Percentiles rank a stretch among this genome's conserved stretches.
These are phyloP conservation scores for Tephrocybe sp. DNA, from an alignment of 768 basidiomycete genomes.

Conservation along the genomic window DNA sequence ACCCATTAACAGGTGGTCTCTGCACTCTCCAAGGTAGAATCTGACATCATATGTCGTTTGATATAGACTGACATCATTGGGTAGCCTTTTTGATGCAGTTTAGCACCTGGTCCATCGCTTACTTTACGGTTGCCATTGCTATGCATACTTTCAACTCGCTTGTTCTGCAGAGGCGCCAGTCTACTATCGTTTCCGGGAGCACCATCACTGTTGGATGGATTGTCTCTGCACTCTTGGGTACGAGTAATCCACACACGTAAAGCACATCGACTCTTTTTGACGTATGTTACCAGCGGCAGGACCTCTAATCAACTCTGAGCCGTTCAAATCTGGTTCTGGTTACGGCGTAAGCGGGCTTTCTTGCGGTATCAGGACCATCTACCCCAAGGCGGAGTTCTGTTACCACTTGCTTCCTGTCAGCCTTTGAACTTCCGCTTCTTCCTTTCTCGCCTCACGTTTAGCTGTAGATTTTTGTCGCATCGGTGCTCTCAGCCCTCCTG, in stretches of 20 bases:
- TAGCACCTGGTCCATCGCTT: slow-evolving; percentile 58
- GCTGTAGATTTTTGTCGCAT: slow-evolving; percentile 54
- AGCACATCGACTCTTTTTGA: not conserved
- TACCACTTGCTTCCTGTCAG: slow-evolving; percentile 65
- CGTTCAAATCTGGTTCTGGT: slow-evolving; percentile 24
- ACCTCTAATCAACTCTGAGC: slow-evolving; percentile 28
- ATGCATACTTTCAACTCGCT: slow-evolving; percentile 69
- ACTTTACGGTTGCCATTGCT: slow-evolving; percentile 63
- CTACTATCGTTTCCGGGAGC: slow-evolving; percentile 41
- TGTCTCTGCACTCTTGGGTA: slow-evolving; percentile 46
- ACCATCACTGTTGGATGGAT: slow-evolving; percentile 54
- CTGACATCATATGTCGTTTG: not conserved
- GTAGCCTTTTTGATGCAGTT: slow-evolving; percentile 58
- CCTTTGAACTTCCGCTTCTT: not conserved
- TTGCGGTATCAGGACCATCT: slow-evolving; percentile 47
- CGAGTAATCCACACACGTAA: slow-evolving; percentile 12
- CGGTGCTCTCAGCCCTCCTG: slow-evolving; percentile 50
- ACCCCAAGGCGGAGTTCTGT: slow-evolving; percentile 41
- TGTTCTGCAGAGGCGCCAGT: slow-evolving; percentile 53
- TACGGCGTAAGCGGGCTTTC: slow-evolving; percentile 53
- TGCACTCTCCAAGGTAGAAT: slow-evolving; percentile 61
- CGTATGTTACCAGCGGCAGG: slow-evolving; percentile 25
- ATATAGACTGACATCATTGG: not conserved
- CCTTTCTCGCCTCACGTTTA: not conserved
- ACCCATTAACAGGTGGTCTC: slow-evolving; percentile 31